Evolutionary conservation across 768 basidiomycete genomes (phyloP).

Genomic region (Tulasnella sp.): DNA sequence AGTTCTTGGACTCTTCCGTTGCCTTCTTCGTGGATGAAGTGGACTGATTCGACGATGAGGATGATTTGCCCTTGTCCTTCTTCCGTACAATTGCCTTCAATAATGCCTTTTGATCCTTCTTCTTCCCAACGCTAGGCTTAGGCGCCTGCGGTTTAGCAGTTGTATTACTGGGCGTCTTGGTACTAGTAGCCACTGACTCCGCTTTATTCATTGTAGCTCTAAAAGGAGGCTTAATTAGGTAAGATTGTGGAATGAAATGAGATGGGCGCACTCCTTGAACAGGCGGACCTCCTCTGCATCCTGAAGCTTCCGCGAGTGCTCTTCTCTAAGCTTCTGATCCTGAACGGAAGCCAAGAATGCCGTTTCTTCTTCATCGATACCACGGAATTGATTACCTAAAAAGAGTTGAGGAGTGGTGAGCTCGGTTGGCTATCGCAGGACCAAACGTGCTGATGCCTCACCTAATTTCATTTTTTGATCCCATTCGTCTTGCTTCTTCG

Average conservation of each 20-base stretch:
- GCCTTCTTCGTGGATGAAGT: too few relatives aligned
- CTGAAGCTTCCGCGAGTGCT: conserved; percentile 54
- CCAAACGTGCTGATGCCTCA: conserved; percentile 15
- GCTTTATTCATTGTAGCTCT: conserved; percentile 39
- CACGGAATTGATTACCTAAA: conserved; percentile 76
- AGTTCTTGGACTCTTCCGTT: too few relatives aligned
- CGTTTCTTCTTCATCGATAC: conserved; percentile 81
- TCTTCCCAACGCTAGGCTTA: conserved; percentile 21
- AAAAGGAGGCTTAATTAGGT: conserved; percentile 6
- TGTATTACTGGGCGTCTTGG: conserved; percentile 26
- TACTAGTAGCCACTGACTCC: conserved; percentile 22
- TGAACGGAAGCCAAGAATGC: conserved; percentile 75
- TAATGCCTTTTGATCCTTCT: conserved; percentile 52
- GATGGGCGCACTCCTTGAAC: conserved; percentile 53
- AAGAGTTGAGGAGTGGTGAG: conserved; percentile 9
- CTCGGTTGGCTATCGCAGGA: conserved; percentile 1
- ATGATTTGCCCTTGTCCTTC: conserved; percentile 37
- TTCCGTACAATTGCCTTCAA: conserved; percentile 74
- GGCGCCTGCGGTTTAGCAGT: conserved; percentile 19
- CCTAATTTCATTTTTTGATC: conserved; percentile 76
- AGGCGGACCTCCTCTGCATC: conserved; percentile 68
- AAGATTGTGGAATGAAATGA: neutral
- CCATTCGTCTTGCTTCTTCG: conserved; percentile 88
- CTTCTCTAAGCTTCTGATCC: conserved; percentile 62
- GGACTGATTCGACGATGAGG: too few relatives aligned